Base-by-base conservation (phyloP, 1,284 basidiomycete species). In the Cutaneotrichosporon dermatis region DNA sequence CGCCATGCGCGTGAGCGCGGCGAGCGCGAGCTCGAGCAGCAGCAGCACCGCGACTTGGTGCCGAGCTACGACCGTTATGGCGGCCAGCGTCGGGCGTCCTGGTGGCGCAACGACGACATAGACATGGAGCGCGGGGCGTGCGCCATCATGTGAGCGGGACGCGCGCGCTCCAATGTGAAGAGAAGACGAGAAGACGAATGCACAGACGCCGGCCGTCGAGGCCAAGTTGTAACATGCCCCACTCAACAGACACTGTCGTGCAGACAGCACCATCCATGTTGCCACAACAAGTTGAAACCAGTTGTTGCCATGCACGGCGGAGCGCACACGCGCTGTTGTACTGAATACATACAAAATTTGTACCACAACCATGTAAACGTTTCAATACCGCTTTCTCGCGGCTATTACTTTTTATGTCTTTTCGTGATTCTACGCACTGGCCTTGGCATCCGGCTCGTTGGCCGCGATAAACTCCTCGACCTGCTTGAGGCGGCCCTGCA, bases 401-500 rank as follows among this genome's bases (percentile, higher is more conserved):
- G 25, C 25, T 25, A 25, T 25, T 25, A 25, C 25, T 25, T 25
- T 25, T 25, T 25, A 25, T 25, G 25, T 25, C 25, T 25, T 25
- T 25, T 25, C 25, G 25, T 25, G 25, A 25, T 25, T 25, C 25
- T 25, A 25, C 25, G 25, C 25, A 25, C 25, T 25, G 25, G 25
- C 25, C 25, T 25, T 25, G 25, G 25, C 25, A 25, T 25, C 25
- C 25, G 25, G 25, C 25, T 16, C 41, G 48, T 55, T 15, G 36
- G 40, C 8, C 5, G 43, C 57, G 43, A 62, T 53, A 34, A 40
- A 62, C 12, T 36, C 51, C 37, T 43, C 15, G 16, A 64, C 59
- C 12, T 54, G 46, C 4, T 11, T 34, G 15, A 58, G 39, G 37
- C 81, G 61, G 0, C 80, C 84, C 55, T 86, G 81, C 40, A 92